Evolutionary conservation across 306 rosid species (phyloP).

Genomic region (Prunus mume): DNA sequence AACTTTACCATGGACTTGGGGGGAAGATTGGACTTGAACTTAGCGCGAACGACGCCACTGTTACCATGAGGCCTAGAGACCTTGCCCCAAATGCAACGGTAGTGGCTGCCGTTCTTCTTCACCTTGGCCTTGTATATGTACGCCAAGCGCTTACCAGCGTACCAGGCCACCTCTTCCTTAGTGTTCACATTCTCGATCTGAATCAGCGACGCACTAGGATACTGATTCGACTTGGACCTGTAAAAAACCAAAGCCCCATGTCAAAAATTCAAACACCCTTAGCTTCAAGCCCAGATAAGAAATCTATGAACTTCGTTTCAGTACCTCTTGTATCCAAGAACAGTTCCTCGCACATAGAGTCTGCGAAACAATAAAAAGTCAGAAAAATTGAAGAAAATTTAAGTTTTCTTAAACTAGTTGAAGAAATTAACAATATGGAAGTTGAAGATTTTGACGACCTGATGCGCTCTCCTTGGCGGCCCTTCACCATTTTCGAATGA

Average conservation of each 20-base stretch:
- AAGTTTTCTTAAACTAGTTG: not conserved
- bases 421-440: not conserved
- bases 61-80: conserved; percentile 80
- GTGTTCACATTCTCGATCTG: conserved; percentile 83
- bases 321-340: conserved; percentile 88
- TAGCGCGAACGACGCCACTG: conserved; percentile 77
- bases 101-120: conserved; percentile 68
- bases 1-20: conserved; percentile 74
- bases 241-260: conserved; percentile 1
- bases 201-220: conserved; percentile 63
- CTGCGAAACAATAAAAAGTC: conserved; percentile 16
- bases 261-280: not conserved
- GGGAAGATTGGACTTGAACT: conserved; percentile 78
- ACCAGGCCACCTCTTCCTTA: conserved; percentile 79
- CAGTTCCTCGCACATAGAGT: conserved; percentile 74
- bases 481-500: conserved; percentile 58
- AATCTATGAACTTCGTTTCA: not conserved
- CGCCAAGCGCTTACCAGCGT: conserved; percentile 69
- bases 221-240: conserved; percentile 83
- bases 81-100: conserved; percentile 88
- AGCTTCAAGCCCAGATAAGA: not conserved
- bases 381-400: not conserved
- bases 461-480: conserved; percentile 76
- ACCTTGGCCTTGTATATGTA: conserved; percentile 81
- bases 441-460: conserved; percentile 32